Evolutionary conservation across 371 early-diverging fungal species (phyloP).

Genomic region (Mucor racemosus): DNA sequence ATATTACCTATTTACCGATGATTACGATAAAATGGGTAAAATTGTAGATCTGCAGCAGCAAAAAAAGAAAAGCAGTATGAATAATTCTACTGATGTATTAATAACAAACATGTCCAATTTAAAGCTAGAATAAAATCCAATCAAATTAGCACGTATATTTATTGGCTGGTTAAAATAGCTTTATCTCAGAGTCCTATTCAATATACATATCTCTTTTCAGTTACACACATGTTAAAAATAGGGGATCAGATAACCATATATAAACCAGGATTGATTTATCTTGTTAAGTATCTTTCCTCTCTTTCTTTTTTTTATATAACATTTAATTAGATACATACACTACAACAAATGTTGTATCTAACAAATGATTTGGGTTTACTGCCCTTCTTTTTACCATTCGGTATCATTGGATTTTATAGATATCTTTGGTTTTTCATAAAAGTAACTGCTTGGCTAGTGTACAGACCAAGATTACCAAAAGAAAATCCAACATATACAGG

Average conservation of each 20-base stretch:
- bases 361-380: constrained; percentile 66
- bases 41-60: constrained; percentile 5
- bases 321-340: neutral
- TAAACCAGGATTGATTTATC: neutral
- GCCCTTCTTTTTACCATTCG: constrained; percentile 75
- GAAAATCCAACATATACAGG: constrained; percentile 56
- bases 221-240: constrained; percentile 10
- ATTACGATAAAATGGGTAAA: neutral
- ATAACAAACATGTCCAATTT: constrained; percentile 1
- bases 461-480: constrained; percentile 57
- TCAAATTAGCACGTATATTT: constrained; percentile 12
- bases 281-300: neutral
- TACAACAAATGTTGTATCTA: constrained; percentile 67
- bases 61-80: neutral
- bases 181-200: neutral
- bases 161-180: constrained; percentile 4
- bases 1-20: constrained; percentile 10
- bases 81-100: neutral
- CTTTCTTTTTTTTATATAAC: neutral
- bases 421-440: constrained; percentile 75
- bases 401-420: constrained; percentile 76
- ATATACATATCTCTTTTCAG: neutral
- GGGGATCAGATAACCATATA: constrained; percentile 9
- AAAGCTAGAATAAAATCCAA: constrained; percentile 11
- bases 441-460: constrained; percentile 58